Base-by-base conservation (phyloP, 1,139 yeast genomes). In the Kazachstania sp. region DNA sequence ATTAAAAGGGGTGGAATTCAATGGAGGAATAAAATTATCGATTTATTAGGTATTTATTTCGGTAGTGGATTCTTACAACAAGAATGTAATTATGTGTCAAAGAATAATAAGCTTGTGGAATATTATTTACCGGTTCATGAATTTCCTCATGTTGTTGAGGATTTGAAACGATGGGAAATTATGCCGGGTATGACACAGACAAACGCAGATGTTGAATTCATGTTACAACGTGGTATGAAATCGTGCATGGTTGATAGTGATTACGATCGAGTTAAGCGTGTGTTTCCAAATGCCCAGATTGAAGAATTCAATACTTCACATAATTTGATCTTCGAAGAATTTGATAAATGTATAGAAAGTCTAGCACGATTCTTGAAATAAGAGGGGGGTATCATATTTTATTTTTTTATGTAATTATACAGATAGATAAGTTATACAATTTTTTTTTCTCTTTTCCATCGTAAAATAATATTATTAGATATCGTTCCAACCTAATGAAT, bases 401-500 rank as follows among this genome's bases (percentile, higher is more conserved):
- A 15, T n/a, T 29, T 16, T 39, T 16, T 29, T 23, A 20, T 18
- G 38, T 36, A 36, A 18, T 36, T 18, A 18, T 36, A 36, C 20
- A 36, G 15, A 18, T 4, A 18, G 38, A 36, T 18, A 18, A 36
- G 15, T 12, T 36, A 20, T 36, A n/a, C 35, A 32, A n/a, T 32
- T 32, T 32, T 4, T 32, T 32, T 32, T 32, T 23, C 8, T 7
- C 6, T 23, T 23, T 36, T 20, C 16, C n/a, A n/a, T n/a, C n/a
- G 13, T 15, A 36, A 36, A 36, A 36, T 13, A 29, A 12, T 19
- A 19, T 20, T n/a, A 26, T 53, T 50, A 59, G 31, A 59, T 54
- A 49, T 56, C 67, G 47, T 53, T 61, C 78, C 78, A 74, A 36
- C 78, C 78, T 41, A 74, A 60, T 6, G 78, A 73, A 53, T 72